Percentiles rank a stretch among this genome's conserved stretches.
Conservation (phyloP, 208 protist genomes). For the Crithidia mellificae region DNA sequence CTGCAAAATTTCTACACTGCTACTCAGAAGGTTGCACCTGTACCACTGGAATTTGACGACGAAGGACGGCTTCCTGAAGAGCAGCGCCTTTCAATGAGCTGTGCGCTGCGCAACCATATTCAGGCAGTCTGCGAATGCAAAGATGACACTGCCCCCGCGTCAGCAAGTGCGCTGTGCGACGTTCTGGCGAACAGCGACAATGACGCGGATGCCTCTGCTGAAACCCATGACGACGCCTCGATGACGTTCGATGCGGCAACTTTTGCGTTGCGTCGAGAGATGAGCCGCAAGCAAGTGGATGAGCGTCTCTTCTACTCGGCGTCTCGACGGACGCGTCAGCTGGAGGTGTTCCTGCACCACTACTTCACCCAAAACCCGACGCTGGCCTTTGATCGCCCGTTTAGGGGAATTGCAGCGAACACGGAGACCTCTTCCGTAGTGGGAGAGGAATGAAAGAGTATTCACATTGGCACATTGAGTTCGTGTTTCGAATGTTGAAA, state of each 20-base stretch:
- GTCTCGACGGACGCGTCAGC: constrained; percentile 13
- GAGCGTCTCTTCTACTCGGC: constrained; percentile 21
- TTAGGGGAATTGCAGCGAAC: neutral
- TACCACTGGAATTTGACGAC: neutral
- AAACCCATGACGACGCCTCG: neutral
- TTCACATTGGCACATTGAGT: no score
- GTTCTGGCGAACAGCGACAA: constrained; percentile 5
- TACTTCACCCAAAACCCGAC: constrained; percentile 38
- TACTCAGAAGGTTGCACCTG: neutral
- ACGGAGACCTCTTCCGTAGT: no score
- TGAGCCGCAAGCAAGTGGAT: constrained; percentile 5
- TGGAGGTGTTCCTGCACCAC: constrained; percentile 23
- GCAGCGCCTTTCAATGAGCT: neutral
- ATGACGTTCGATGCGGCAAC: neutral
- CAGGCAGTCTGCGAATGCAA: neutral
- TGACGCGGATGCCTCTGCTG: neutral
- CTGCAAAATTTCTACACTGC: constrained; percentile 6
- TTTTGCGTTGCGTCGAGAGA: neutral
- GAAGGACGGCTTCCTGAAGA: neutral
- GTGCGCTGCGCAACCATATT: neutral
- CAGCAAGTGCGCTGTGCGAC: neutral
- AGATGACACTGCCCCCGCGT: no score
- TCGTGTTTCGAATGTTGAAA: no score
- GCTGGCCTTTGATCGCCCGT: constrained; percentile 24
- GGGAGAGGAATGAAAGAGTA: no score